Base-by-base conservation (phyloP, 345 rosid genomes). In the Excoecaria cochinchinensis region DNA sequence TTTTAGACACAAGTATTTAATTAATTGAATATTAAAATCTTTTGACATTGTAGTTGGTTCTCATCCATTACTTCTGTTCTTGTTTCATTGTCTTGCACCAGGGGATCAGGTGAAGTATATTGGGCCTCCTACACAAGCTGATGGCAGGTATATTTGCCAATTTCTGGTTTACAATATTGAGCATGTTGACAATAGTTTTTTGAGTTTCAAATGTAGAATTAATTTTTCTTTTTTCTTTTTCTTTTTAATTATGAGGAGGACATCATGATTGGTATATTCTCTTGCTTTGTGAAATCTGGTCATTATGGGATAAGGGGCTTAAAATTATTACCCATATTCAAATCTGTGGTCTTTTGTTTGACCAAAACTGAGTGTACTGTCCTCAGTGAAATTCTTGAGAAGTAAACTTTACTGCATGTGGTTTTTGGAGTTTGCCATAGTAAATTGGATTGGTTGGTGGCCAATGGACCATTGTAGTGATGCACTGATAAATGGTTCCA, bases 61-160 rank as follows among this genome's bases (percentile, higher is more conserved):
- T 72, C 12, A 19, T n/a, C 17, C 17, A 21, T 8, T 67, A 36
- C 12, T 19, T 69, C 16, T 73, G 22, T 25, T 63, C 53, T 52
- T 15, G 48, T 47, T 73, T 73, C 48, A 9, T 55, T 57, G 21
- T 68, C 42, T 60, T 63, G 58, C 73, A 75, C 61, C 82, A 95
- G 99, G 99, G 81, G 98, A 95, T 84, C 95, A 90, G 44, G 96
- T 95, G 75, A 95, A 90, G 78, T 95, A 93, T 68, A 77, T 86
- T 21, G 99, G 99, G 61, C 79, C 86, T 65, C 79, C 97, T 24
- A 80, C 64, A 76, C 79, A 68, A 77, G 89, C 88, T 79, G 89
- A 87, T 82, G 82, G 84, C 80, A 91, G 94, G 99, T 95, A 85
- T 52, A 78, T 53, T 39, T 16, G 11, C 6, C 9, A 21, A 9